These are phyloP conservation scores for Narthecium ossifragum DNA, from an alignment of 106 monocot genomes.

Conservation along the genomic window DNA sequence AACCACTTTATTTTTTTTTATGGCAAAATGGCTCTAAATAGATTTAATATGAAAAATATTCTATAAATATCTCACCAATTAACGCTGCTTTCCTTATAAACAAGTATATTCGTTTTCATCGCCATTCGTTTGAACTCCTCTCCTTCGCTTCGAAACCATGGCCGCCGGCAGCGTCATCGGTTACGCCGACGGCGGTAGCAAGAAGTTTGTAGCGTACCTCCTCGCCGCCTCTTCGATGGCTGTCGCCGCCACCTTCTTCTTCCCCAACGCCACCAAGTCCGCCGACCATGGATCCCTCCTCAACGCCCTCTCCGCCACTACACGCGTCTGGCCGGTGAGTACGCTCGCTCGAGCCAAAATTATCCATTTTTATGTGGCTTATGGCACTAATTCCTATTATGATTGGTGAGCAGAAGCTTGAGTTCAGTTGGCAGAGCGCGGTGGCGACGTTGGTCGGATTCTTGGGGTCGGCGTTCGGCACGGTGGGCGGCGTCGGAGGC, in stretches of 20 bases:
- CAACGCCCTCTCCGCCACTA: slow-evolving; percentile 15
- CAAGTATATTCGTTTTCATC: too few species aligned
- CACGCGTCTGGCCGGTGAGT: slow-evolving; percentile 71
- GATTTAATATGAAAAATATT: too few species aligned
- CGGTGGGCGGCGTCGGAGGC: slow-evolving; percentile 97
- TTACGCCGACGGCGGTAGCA: slow-evolving; percentile 7
- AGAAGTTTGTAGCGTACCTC: slow-evolving; percentile 40
- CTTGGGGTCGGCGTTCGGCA: slow-evolving; percentile 85
- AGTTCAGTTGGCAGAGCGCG: slow-evolving; percentile 52
- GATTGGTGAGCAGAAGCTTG: slow-evolving; percentile 35
- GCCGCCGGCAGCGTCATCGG: too few species aligned
- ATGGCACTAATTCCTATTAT: not conserved
- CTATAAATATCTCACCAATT: too few species aligned
- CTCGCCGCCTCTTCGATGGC: slow-evolving; percentile 43
- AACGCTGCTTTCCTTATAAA: too few species aligned
- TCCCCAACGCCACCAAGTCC: slow-evolving; percentile 10
- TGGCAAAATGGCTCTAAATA: too few species aligned
- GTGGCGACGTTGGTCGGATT: slow-evolving; percentile 74
- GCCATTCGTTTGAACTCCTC: too few species aligned
- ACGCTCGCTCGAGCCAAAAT: too few species aligned
- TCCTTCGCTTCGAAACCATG: too few species aligned
- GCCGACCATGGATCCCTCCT: not conserved
- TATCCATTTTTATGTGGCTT: not conserved
- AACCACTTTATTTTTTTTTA: too few species aligned
- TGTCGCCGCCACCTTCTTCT: slow-evolving; percentile 41